Evolutionary conservation across 192 early-diverging fungal genomes (phyloP), one percentile per base, ranked within the genome.

Genomic region (Umbelopsis ramanniana): DNA sequence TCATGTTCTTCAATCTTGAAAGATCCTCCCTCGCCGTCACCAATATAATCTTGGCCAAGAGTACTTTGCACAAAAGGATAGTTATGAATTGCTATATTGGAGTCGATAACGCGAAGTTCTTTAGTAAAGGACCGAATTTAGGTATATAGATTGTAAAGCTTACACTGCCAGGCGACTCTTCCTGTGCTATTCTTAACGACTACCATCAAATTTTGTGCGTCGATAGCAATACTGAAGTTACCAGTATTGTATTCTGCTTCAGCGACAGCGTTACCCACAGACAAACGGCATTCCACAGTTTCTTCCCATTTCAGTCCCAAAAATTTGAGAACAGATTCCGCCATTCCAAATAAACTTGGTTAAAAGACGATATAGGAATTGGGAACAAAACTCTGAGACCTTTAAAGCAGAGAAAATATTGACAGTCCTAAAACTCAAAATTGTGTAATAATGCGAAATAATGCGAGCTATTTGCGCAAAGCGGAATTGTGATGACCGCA

Each of bases 1-100:
- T 83, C 82, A 35, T 75, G 43, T 19, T 83, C 82, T 12, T 52
- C 55, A 37, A 82, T 75, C 43, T 78, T 66, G 46, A 82, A 73
- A 9, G 43, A 57, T 4, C 82, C 80, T 29, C 66, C 73, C 33
- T 79, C 76, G 46, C 46, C 70, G 19, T 71, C 12, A 0, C 67
- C 72, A 50, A 83, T 74, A 14, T 71, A 33, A 33, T 83, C 82
- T 17, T 74, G 24, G 7, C 82, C 79, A 24, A 72, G 22, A 21
- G 79, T 68, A 3, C 76, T 72, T 23, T 66, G 68, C 43, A 83
- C 53, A 45, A 83, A 83, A 4, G 82, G 81, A 40, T 68, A 23
- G 46, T 74, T 73, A 19, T 74, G 69, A 12, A 79, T n/a, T 29
- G 77, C 76, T 78, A 38, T 12, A 23, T 38, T 8, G 3, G 33